phyloP scores from a whole-genome alignment of 805 yeast species.

The Candida tibetensis region DNA sequence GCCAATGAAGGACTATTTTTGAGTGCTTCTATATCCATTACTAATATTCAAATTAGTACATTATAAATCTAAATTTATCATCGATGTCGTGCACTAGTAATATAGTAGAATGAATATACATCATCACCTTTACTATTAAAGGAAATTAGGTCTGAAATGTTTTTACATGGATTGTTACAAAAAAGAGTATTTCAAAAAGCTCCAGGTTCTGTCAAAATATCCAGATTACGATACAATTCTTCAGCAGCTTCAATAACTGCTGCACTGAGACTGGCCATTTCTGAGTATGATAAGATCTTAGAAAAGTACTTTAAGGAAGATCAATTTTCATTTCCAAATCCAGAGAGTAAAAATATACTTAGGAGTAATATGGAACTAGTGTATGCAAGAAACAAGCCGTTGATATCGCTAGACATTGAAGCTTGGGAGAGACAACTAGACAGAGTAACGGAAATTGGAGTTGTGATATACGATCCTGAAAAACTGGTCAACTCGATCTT shows the following conservation, averaged over 20 bases:
- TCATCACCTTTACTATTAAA: too few species aligned
- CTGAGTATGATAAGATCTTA: slow-evolving; percentile 9
- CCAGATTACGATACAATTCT: too few species aligned
- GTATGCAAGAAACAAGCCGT: slow-evolving; percentile 19
- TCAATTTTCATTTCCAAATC: slow-evolving; percentile 15
- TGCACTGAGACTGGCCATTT: too few species aligned
- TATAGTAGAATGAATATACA: too few species aligned
- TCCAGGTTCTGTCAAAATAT: too few species aligned
- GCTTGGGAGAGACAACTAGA: slow-evolving; percentile 18
- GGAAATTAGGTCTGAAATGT: too few species aligned
- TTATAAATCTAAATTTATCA: neutral
- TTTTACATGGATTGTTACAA: too few species aligned
- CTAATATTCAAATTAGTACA: neutral
- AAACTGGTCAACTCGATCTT: slow-evolving; percentile 12
- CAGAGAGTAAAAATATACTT: slow-evolving; percentile 8
- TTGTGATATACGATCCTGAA: slow-evolving; percentile 23
- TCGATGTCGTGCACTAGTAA: neutral
- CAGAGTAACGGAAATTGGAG: slow-evolving; percentile 24
- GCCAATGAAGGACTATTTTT: slow-evolving; percentile 8
- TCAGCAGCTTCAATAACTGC: too few species aligned
- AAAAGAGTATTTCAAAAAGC: too few species aligned
- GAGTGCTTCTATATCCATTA: neutral
- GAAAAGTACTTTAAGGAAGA: slow-evolving; percentile 19
- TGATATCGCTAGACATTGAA: slow-evolving; percentile 28
- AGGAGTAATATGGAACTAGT: slow-evolving; percentile 17